Base-by-base conservation (phyloP, 108 stramenopile species). In the Pseudonitzschia delicatissima region DNA sequence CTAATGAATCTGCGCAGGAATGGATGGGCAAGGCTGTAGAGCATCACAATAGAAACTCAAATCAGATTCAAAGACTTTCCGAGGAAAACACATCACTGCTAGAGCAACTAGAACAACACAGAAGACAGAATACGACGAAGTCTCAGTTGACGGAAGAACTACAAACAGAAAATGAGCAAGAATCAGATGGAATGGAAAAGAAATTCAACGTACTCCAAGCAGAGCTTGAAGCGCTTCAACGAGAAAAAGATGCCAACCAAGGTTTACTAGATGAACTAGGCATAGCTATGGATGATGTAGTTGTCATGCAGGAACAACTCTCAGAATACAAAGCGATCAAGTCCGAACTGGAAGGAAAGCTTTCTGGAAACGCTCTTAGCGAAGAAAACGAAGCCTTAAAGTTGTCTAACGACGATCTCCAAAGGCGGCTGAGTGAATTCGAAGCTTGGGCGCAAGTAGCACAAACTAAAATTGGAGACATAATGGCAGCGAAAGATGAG, bases 21-120 rank as follows among this genome's bases (percentile, higher is more conserved):
- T 86, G 87, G 87, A 87, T 91, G 83, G 81, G 66, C n/a, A 84
- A 84, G 33, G 87, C 90, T 47, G 81, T 86, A 31, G 75, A 80
- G 47, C 90, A 86, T 37, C 74, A 87, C 25, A 64, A 84, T 28
- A 45, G 64, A 31, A 77, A 86, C 17, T 68, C 73, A 42, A 67
- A 68, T 23, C 73, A 87, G 57, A 69, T 84, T 27, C 58, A 70
- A 4, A 34, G 65, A 12, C 63, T 85, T 8, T 45, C 69, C 8
- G 44, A 60, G 32, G 76, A 81, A 33, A 82, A 73, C 18, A 4
- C 57, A 12, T 15, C 55, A n/a, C 64, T 85, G 5, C 33, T 17
- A n/a, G 15, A 32, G 27, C 28, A 65, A 23, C 21, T 71, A 9
- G 40, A 66, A 40, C 28, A 70, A 63, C 27, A 52, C 23, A 57